Conservation (phyloP, 106 monocot species). For the Apostasia shenzhenica region DNA sequence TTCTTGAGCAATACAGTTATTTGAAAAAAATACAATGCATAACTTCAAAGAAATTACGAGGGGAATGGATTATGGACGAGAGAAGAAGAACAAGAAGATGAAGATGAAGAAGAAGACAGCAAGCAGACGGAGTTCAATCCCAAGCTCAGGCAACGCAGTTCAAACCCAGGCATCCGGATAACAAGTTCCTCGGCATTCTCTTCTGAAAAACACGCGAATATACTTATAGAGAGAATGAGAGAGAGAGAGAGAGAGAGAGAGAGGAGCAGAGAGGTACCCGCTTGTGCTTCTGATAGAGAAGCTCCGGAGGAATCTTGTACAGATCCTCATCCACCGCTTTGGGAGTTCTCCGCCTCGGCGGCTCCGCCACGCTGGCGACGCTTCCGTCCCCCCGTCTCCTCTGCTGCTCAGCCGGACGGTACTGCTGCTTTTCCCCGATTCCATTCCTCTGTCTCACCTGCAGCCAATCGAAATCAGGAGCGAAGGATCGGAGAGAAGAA, state of each 20-base stretch:
- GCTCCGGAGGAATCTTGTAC: conserved; percentile 14
- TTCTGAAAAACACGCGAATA: conserved; percentile 13
- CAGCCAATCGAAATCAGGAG: background rate
- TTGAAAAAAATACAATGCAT: too few relatives aligned
- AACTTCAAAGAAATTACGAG: too few relatives aligned
- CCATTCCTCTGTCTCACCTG: background rate
- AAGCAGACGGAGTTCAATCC: background rate
- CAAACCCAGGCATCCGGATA: conserved; percentile 23
- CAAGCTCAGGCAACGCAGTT: conserved; percentile 24
- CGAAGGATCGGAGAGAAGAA: background rate
- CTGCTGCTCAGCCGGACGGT: background rate
- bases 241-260: background rate
- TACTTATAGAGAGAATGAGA: too few relatives aligned
- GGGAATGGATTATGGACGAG: too few relatives aligned
- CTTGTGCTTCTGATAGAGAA: conserved; percentile 2
- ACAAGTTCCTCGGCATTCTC: conserved; percentile 19
- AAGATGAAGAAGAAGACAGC: too few relatives aligned
- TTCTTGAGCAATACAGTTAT: too few relatives aligned
- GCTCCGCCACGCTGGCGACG: background rate
- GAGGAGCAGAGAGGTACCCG: background rate
- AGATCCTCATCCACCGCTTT: conserved; percentile 8
- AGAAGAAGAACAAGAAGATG: too few relatives aligned
- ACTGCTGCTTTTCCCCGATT: background rate
- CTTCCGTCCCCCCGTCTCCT: background rate
- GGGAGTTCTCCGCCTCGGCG: background rate